Evolutionary conservation across 768 basidiomycete species (phyloP).

Genomic region (Coprinellus aureogranulatus): DNA sequence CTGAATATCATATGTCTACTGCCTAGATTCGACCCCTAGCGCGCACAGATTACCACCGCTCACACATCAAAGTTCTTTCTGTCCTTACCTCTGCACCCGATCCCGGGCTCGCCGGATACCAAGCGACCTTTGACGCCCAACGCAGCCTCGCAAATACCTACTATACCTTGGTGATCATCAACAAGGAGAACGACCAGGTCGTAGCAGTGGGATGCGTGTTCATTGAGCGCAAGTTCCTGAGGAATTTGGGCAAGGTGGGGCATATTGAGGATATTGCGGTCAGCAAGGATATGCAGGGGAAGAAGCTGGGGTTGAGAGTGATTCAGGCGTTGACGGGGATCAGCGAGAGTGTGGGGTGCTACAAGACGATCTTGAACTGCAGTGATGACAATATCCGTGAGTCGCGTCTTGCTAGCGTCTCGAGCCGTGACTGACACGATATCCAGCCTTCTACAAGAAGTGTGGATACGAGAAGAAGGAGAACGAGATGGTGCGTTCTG

Average conservation of each 20-base stretch:
- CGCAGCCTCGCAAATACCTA: conserved; percentile 62
- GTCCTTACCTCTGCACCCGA: conserved; percentile 74
- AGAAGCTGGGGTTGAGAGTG: conserved; percentile 83
- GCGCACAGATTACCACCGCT: conserved; percentile 75
- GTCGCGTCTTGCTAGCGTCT: conserved; percentile 32
- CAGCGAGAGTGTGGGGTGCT: conserved; percentile 77
- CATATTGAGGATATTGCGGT: conserved; percentile 99
- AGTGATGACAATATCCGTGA: conserved; percentile 86
- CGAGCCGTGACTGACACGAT: conserved; percentile 6
- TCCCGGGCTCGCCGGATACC: conserved; percentile 65
- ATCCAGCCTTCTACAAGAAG: conserved; percentile 91
- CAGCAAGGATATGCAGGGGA: conserved; percentile 82
- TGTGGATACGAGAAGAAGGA: conserved; percentile 92
- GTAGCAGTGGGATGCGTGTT: conserved; percentile 83
- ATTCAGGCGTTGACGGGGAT: conserved; percentile 84
- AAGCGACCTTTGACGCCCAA: conserved; percentile 62
- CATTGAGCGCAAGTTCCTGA: conserved; percentile 92
- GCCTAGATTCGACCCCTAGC: conserved; percentile 88
- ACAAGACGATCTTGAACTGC: conserved; percentile 98
- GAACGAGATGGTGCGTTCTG: conserved; percentile 76
- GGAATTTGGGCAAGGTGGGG: conserved; percentile 81
- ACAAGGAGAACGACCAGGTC: conserved; percentile 70
- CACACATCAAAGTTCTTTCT: conserved; percentile 80
- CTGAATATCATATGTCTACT: not conserved
- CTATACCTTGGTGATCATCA: conserved; percentile 81